phyloP scores from a whole-genome alignment of 805 yeast genomes.

The Kodamaea restingae region DNA sequence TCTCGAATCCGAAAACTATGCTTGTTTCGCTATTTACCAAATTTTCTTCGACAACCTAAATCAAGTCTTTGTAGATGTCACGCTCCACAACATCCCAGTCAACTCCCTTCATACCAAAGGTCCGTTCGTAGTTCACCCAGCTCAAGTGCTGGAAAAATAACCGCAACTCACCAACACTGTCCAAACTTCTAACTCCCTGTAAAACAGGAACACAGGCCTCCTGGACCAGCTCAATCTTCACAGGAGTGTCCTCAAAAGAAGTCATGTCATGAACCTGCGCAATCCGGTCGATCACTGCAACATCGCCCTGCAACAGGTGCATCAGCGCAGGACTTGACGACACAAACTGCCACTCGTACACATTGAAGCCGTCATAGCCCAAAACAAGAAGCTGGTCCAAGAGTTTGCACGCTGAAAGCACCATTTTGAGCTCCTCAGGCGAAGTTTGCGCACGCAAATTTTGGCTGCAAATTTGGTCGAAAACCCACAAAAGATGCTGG shows the following conservation, averaged over 20 bases:
- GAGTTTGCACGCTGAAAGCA: conserved; percentile 67
- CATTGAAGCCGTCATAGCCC: conserved; percentile 71
- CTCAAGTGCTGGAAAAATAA: conserved; percentile 66
- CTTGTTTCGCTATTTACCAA: too few relatives aligned
- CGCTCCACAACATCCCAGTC: conserved; percentile 42
- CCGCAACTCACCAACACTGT: conserved; percentile 45
- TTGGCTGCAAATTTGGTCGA: conserved; percentile 34
- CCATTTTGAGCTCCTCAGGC: conserved; percentile 35
- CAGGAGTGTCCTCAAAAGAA: conserved; percentile 31
- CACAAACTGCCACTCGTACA: conserved; percentile 82
- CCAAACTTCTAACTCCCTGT: conserved; percentile 36
- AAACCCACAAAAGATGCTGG: conserved; percentile 54
- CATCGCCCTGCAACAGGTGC: conserved; percentile 24
- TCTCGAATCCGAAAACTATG: too few relatives aligned
- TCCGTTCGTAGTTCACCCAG: conserved; percentile 60
- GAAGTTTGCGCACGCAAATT: conserved; percentile 24
- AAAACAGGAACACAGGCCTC: conserved; percentile 43
- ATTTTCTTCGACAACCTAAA: too few relatives aligned
- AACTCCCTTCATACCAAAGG: conserved; percentile 45
- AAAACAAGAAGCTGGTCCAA: conserved; percentile 69
- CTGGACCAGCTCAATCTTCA: conserved; percentile 33
- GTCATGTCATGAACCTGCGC: conserved; percentile 30
- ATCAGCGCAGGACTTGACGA: conserved; percentile 62
- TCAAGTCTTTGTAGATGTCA: conserved; percentile 37
- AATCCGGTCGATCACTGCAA: conserved; percentile 49